Conservation (phyloP, 768 basidiomycete genomes). For the Russula abietina region DNA sequence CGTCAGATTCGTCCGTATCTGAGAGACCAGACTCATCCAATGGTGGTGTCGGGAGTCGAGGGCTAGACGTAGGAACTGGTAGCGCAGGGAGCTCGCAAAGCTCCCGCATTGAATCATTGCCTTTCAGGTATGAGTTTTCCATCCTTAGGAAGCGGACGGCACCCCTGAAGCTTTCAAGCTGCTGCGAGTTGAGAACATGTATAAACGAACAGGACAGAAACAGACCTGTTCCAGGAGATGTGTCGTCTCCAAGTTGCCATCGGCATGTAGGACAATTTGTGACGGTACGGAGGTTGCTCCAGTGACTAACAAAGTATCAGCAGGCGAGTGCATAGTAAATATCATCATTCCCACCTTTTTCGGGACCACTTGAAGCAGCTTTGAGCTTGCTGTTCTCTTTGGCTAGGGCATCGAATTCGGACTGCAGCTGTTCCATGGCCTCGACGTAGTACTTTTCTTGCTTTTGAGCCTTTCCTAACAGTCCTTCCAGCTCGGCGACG, state of each 20-base stretch:
- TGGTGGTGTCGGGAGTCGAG: slow-evolving; percentile 56
- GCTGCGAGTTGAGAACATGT: slow-evolving; percentile 20
- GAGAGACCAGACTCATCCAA: slow-evolving; percentile 59
- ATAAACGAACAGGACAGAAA: background rate
- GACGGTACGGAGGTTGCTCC: slow-evolving; percentile 48
- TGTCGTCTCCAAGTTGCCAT: slow-evolving; percentile 81
- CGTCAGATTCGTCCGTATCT: slow-evolving; percentile 59
- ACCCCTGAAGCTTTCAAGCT: slow-evolving; percentile 88
- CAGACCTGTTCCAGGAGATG: slow-evolving; percentile 82
- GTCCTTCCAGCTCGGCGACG: slow-evolving; percentile 73
- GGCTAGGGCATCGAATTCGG: slow-evolving; percentile 80
- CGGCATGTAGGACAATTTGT: slow-evolving; percentile 57
- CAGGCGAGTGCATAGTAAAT: background rate
- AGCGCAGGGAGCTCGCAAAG: slow-evolving; percentile 69
- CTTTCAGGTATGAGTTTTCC: slow-evolving; percentile 91
- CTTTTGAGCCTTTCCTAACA: slow-evolving; percentile 74
- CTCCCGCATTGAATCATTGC: slow-evolving; percentile 82
- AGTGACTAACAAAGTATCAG: slow-evolving; percentile 30
- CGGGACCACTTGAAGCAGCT: slow-evolving; percentile 54
- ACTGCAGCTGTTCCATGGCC: slow-evolving; percentile 88
- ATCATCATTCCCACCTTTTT: slow-evolving; percentile 48
- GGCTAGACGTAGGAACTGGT: slow-evolving; percentile 43
- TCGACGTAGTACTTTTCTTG: slow-evolving; percentile 89
- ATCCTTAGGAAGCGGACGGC: slow-evolving; percentile 89
- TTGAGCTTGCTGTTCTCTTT: slow-evolving; percentile 85